These are phyloP conservation scores for Xylaria sp. DNA, from an alignment of 2,329 filamentous ascomycete genomes.

Conservation along the genomic window DNA sequence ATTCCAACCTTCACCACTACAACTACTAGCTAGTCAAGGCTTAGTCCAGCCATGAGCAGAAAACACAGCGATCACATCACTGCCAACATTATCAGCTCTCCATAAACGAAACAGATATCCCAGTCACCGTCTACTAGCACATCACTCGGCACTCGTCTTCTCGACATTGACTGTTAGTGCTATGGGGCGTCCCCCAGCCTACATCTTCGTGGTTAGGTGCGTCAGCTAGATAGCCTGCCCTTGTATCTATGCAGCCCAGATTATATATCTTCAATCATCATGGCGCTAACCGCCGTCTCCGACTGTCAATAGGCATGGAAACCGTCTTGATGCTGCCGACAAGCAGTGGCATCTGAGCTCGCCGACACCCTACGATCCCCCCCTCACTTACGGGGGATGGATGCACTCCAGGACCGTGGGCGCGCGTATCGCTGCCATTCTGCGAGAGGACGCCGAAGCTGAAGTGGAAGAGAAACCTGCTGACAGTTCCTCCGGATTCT, in stretches of 20 bases:
- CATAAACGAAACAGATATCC: neutral
- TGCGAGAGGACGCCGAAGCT: conserved; percentile 56
- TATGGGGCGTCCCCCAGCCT: conserved; percentile 56
- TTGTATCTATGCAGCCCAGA: neutral
- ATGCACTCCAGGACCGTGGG: conserved; percentile 83
- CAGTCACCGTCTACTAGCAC: neutral
- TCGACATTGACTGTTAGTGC: neutral
- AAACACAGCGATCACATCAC: neutral
- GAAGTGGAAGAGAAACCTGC: neutral
- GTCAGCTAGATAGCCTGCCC: conserved; percentile 26
- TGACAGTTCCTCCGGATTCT: conserved; percentile 40
- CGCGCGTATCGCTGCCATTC: conserved; percentile 78
- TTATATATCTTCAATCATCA: neutral
- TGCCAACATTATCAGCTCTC: too few relatives aligned
- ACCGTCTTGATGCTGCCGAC: conserved; percentile 91
- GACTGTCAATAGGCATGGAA: conserved; percentile 71
- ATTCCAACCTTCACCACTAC: neutral
- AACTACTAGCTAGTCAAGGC: too few relatives aligned
- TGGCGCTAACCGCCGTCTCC: conserved; percentile 3
- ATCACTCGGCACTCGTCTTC: neutral
- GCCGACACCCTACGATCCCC: conserved; percentile 92
- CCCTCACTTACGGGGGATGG: conserved; percentile 94
- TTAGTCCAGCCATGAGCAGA: neutral
- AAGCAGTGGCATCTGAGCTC: conserved; percentile 94
- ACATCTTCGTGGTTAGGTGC: conserved; percentile 57